These are phyloP conservation scores for Solanum hybrid DNA, from an alignment of 305 asterid species.

Conservation along the genomic window DNA sequence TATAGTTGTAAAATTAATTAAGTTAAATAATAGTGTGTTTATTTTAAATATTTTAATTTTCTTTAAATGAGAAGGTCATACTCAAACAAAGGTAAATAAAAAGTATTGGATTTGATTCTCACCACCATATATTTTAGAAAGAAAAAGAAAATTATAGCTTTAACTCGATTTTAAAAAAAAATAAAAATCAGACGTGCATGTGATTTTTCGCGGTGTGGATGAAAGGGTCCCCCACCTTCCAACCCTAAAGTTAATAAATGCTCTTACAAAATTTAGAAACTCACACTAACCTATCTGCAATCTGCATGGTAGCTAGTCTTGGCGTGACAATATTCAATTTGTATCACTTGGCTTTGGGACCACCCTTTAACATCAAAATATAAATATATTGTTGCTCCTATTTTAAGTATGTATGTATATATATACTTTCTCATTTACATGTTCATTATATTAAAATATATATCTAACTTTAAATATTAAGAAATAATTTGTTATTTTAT, in stretches of 20 bases:
- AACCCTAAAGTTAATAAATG: slow-evolving; percentile 50
- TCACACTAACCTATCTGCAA: slow-evolving; percentile 30
- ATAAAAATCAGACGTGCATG: neutral
- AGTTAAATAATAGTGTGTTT: neutral
- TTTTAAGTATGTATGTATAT: too few species aligned
- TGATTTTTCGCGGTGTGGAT: neutral
- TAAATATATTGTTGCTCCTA: too few species aligned
- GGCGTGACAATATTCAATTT: slow-evolving; percentile 81
- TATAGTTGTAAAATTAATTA: neutral
- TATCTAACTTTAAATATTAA: neutral
- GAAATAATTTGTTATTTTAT: neutral
- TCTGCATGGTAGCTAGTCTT: slow-evolving; percentile 48
- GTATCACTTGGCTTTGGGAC: slow-evolving; percentile 45
- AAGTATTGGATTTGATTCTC: neutral
- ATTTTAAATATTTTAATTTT: neutral
- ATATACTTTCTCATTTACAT: neutral
- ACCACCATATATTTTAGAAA: neutral
- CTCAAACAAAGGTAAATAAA: neutral
- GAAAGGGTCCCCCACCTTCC: slow-evolving; percentile 26
- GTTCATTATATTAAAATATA: neutral
- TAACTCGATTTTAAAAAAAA: too few species aligned
- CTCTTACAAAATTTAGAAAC: slow-evolving; percentile 37
- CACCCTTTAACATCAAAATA: slow-evolving; percentile 2
- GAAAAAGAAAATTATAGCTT: neutral
- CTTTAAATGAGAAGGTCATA: neutral